phyloP scores from a whole-genome alignment of 441 rosid species.

The California macrophylla region DNA sequence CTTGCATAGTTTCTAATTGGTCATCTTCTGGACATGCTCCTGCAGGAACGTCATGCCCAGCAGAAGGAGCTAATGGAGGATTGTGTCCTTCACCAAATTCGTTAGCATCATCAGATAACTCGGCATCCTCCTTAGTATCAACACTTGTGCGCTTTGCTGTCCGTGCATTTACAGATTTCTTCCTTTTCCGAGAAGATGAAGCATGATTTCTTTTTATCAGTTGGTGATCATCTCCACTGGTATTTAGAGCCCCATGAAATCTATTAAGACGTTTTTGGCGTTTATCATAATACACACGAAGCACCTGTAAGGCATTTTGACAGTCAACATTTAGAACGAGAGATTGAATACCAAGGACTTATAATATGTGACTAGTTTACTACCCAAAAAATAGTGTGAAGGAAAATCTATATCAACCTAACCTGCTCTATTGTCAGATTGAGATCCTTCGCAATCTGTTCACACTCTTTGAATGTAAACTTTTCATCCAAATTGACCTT shows the following conservation, averaged over 20 bases:
- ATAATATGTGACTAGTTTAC: not conserved
- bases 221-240: slow-evolving; percentile 23
- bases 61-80: slow-evolving; percentile 22
- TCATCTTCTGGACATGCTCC: slow-evolving; percentile 30
- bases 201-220: slow-evolving; percentile 24
- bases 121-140: slow-evolving; percentile 28
- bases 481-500: slow-evolving; percentile 38
- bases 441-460: slow-evolving; percentile 73
- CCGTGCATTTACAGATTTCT: slow-evolving; percentile 26
- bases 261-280: slow-evolving; percentile 38
- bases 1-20: slow-evolving; percentile 30
- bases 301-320: slow-evolving; percentile 43
- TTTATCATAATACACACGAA: slow-evolving; percentile 62
- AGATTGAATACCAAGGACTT: not conserved
- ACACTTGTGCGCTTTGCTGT: slow-evolving; percentile 29
- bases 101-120: slow-evolving; percentile 25
- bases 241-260: slow-evolving; percentile 33
- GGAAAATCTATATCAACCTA: slow-evolving; percentile 13
- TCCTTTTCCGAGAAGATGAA: slow-evolving; percentile 43
- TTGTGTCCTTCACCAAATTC: slow-evolving; percentile 23
- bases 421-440: slow-evolving; percentile 87
- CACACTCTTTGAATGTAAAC: slow-evolving; percentile 66
- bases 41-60: slow-evolving; percentile 22
- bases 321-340: not conserved
- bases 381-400: slow-evolving; percentile 2